phyloP scores from a whole-genome alignment of 148 eudicot species.

The Diospyros kaki region DNA sequence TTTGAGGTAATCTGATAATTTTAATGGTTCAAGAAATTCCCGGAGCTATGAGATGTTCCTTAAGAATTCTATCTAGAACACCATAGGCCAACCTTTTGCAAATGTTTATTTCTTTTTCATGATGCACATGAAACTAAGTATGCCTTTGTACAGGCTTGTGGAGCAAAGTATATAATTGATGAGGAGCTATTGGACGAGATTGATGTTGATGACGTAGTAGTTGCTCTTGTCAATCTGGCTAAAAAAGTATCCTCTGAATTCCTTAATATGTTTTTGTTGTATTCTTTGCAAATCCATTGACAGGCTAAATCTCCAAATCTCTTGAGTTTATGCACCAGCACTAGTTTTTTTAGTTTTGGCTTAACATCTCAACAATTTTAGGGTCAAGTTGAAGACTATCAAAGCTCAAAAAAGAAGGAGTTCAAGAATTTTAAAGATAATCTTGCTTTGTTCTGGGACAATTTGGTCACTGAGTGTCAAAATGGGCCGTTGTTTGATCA shows the following conservation, averaged over 20 bases:
- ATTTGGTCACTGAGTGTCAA: conserved; percentile 76
- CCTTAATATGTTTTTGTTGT: conserved; percentile 9
- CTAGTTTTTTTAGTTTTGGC: conserved; percentile 14
- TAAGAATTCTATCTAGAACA: background rate
- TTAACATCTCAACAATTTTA: conserved; percentile 33
- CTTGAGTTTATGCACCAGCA: background rate
- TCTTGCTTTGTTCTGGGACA: conserved; percentile 80
- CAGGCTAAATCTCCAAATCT: background rate
- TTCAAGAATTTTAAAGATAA: conserved; percentile 87
- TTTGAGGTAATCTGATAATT: conserved; percentile 9
- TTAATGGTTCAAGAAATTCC: background rate
- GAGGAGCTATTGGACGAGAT: conserved; percentile 73
- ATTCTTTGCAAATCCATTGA: background rate
- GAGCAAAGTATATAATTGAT: conserved; percentile 61
- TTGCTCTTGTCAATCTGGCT: conserved; percentile 81
- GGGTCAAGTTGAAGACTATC: conserved; percentile 95
- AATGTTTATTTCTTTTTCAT: background rate
- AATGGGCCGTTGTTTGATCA: conserved; percentile 92
- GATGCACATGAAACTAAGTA: conserved; percentile 17
- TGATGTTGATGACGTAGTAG: conserved; percentile 88
- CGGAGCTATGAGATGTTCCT: background rate
- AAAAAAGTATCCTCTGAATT: conserved; percentile 50
- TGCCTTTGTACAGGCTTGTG: conserved; percentile 65
- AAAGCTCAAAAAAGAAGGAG: conserved; percentile 78
- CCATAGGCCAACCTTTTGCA: background rate